Conservation (phyloP, 108 stramenopile species). For the Bacterosira constricta region DNA sequence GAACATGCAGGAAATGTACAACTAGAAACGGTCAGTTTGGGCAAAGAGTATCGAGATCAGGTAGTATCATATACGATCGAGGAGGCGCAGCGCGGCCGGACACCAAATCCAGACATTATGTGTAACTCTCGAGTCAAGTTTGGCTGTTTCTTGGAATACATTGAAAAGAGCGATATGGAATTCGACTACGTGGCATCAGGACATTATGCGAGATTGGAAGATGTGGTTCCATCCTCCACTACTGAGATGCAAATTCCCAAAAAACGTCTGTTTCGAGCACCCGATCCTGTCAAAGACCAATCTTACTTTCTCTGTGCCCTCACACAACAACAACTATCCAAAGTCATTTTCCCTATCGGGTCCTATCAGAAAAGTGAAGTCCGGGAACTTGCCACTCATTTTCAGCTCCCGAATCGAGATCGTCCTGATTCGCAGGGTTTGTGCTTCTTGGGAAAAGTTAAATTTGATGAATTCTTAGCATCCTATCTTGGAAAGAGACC, state of each 20-base stretch:
- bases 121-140: conserved; percentile 97
- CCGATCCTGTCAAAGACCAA: conserved; percentile 97
- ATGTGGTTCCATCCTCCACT: conserved; percentile 15
- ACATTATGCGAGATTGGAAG: conserved; percentile 90
- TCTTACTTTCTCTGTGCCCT: conserved; percentile 96
- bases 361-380: conserved; percentile 86
- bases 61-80: conserved; percentile 91
- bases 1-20: conserved; percentile 86
- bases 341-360: conserved; percentile 93
- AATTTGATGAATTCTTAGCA: conserved; percentile 92
- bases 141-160: conserved; percentile 91
- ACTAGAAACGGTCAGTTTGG: conserved; percentile 84
- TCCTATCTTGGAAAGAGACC: conserved; percentile 83
- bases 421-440: conserved; percentile 93
- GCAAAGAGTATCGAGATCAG: conserved; percentile 88
- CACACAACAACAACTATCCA: conserved; percentile 82
- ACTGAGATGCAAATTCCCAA: conserved; percentile 1
- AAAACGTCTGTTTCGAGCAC: conserved; percentile 78
- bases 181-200: conserved; percentile 93
- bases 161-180: conserved; percentile 45
- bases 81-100: conserved; percentile 87
- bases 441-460: conserved; percentile 95
- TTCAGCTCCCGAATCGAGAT: conserved; percentile 89
- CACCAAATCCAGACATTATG: conserved; percentile 98
- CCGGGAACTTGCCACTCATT: conserved; percentile 87